A percentile compares a stretch with the other conserved stretches of the same genome.
Conservation (phyloP, 1,284 basidiomycete species). For the Fomitiporia mediterranea region DNA sequence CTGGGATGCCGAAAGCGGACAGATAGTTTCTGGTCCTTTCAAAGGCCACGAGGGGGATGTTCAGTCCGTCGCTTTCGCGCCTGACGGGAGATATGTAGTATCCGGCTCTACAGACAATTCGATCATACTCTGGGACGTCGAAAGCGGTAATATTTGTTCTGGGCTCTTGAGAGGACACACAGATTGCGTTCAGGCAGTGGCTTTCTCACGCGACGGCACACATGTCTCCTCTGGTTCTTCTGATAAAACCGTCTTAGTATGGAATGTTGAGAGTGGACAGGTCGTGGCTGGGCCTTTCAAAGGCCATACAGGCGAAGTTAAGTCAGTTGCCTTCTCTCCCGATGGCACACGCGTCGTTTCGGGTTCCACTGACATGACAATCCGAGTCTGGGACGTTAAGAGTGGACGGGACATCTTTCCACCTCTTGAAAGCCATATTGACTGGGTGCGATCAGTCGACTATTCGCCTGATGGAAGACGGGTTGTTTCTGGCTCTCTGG, state of each 20-base stretch:
- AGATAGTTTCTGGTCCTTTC: not conserved
- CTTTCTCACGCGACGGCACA: not conserved
- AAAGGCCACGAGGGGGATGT: not conserved
- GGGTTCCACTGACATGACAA: slow-evolving; percentile 98
- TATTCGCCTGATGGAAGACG: not conserved
- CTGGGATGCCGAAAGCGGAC: not conserved
- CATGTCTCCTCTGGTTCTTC: not conserved
- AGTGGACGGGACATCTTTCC: not conserved
- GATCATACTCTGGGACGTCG: not conserved
- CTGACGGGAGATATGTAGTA: not conserved
- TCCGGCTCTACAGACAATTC: not conserved
- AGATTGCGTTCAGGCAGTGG: not conserved
- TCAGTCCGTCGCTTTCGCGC: not conserved
- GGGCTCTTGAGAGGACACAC: not conserved
- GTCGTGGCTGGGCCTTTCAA: not conserved
- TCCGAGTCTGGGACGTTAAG: slow-evolving; percentile 83
- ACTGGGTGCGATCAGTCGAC: not conserved
- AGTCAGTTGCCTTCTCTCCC: slow-evolving; percentile 13
- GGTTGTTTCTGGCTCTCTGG: too few relatives aligned
- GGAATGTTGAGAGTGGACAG: not conserved
- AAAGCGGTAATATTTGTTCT: not conserved
- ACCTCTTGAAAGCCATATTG: not conserved
- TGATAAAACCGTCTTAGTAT: slow-evolving; percentile 2
- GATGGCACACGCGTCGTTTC: slow-evolving; percentile 47
- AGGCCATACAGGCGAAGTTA: not conserved